These are phyloP conservation scores for Alternaria metachromatica DNA, from an alignment of 2,329 filamentous ascomycete genomes.

Conservation along the genomic window DNA sequence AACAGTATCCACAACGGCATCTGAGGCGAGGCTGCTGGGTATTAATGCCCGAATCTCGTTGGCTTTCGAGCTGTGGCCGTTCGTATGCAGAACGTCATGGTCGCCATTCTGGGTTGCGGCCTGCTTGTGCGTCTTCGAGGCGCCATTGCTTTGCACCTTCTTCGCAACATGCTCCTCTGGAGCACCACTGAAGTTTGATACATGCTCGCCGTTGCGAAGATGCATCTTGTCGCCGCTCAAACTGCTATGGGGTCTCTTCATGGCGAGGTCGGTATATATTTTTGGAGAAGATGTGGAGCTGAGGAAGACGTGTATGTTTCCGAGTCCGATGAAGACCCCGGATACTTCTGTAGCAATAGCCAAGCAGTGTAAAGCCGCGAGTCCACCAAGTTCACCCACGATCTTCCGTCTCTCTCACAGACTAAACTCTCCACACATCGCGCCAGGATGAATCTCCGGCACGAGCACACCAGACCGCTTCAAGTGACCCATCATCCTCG, in stretches of 20 bases:
- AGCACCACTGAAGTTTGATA: slow-evolving; percentile 21
- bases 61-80: slow-evolving; percentile 3
- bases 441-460: slow-evolving; percentile 19
- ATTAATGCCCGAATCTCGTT: slow-evolving; percentile 28
- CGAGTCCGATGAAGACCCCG: slow-evolving; percentile 17
- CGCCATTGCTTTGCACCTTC: slow-evolving; percentile 21
- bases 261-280: background rate
- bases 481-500: slow-evolving; percentile 15
- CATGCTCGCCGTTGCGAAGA: slow-evolving; percentile 26
- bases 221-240: slow-evolving; percentile 22
- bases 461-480: slow-evolving; percentile 5
- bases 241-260: slow-evolving; percentile 9
- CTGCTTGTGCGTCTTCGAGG: slow-evolving; percentile 12
- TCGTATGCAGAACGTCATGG: slow-evolving; percentile 1
- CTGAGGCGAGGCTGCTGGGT: slow-evolving; percentile 10
- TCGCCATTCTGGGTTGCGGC: slow-evolving; percentile 8
- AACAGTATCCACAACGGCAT: slow-evolving; percentile 28
- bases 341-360: slow-evolving; percentile 28
- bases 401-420: slow-evolving; percentile 15
- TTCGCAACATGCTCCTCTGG: slow-evolving; percentile 20
- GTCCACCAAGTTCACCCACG: slow-evolving; percentile 18
- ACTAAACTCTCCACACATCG: slow-evolving; percentile 20
- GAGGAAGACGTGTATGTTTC: slow-evolving; percentile 8
- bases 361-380: slow-evolving; percentile 25
- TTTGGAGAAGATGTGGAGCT: slow-evolving; percentile 6